Evolutionary conservation across 2,329 filamentous ascomycete genomes (phyloP), one percentile per base, ranked within the genome.

Genomic region (Mollisia scopiformis): DNA sequence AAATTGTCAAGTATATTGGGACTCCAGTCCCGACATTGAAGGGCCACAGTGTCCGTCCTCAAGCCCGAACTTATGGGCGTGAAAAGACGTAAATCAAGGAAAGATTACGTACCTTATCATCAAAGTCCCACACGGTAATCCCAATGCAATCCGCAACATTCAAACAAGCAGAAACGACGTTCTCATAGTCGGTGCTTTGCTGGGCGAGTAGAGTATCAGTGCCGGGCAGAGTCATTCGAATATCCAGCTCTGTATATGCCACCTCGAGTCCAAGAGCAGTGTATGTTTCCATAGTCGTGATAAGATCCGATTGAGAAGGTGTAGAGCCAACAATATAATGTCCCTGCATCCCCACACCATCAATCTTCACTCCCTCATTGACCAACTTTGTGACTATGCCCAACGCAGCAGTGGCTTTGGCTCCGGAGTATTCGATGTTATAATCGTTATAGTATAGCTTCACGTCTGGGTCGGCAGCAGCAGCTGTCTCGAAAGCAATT

Each of bases 391-490:
- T 70, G 62, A 85, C 77, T 19, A 85, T 60, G 19, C 77, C 73
- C 13, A 78, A 65, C 1, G 79, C 78, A 2, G 72, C 75, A 27
- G 77, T 75, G 11, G 78, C 77, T 75, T 85, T 85, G 54, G 76
- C 71, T 11, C 76, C 75, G 55, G 78, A 76, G 57, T 75, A 77
- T 74, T 88, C 86, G 64, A 87, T 84, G 73, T 84, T 86, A 78
- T 87, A 88, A 73, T 86, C 83, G 72, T 86, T 86, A 75, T 84
- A 85, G 71, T 85, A 87, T 30, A 89, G 77, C 75, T 85, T 87
- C 21, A 83, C 80, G 30, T 75, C 72, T 0, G 83, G 81, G 59
- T 84, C 82, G 0, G 82, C 83, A 27, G 79, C 78, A 47, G 79
- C 79, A 4, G 84, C 82, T 1, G 83, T 80, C 31, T 78, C 74